Evolutionary conservation across 768 basidiomycete species (phyloP).

Genomic region (Strobilomyces echinocephalus): DNA sequence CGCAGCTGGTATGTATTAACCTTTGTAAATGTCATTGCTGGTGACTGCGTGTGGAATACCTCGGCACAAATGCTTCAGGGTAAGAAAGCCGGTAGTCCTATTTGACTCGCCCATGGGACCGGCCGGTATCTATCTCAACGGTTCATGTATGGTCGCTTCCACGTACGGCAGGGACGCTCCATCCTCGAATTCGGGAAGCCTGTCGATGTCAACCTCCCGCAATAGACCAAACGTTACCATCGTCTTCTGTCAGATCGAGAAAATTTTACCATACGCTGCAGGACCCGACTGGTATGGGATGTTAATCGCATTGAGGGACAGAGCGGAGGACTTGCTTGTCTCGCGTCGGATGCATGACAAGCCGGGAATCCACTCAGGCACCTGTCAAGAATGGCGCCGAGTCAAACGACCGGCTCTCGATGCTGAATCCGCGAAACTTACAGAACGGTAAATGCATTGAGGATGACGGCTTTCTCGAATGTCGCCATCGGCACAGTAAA

Average conservation of each 20-base stretch:
- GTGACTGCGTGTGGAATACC: background rate
- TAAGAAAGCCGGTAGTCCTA: background rate
- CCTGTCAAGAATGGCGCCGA: too few relatives aligned
- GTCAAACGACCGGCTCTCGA: too few relatives aligned
- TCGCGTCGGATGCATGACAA: too few relatives aligned
- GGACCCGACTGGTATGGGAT: background rate
- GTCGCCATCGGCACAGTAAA: background rate
- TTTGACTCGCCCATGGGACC: background rate
- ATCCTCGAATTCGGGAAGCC: background rate
- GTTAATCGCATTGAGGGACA: too few relatives aligned
- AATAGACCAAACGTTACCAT: background rate
- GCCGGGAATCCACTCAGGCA: too few relatives aligned
- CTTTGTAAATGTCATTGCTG: background rate
- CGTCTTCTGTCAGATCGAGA: background rate
- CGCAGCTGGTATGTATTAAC: background rate
- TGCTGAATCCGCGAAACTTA: too few relatives aligned
- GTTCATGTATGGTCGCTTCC: background rate
- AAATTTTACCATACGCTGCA: background rate
- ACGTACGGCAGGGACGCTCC: background rate
- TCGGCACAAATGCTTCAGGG: background rate
- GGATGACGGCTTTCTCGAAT: slow-evolving; percentile 9
- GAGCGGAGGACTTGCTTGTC: too few relatives aligned
- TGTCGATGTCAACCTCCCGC: too few relatives aligned
- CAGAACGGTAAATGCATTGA: background rate
- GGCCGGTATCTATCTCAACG: background rate